Evolutionary conservation across 2,329 filamentous ascomycete genomes (phyloP).

Genomic region (Blastomyces gilchristii): DNA sequence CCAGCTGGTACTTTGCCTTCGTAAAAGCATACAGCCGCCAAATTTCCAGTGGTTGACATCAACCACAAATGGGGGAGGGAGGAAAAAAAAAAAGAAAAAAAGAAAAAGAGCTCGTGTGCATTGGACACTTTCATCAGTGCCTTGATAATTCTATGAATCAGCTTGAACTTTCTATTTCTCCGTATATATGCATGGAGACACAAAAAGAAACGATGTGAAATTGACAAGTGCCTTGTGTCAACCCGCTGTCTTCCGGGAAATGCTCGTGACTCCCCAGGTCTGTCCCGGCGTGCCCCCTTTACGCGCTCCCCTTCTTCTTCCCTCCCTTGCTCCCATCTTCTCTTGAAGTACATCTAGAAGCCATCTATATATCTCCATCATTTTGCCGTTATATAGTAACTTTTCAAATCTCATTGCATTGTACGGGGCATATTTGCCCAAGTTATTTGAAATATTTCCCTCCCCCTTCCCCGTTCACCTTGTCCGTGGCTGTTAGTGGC

Average conservation of each 20-base stretch:
- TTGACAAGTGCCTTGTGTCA: neutral
- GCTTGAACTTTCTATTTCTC: neutral
- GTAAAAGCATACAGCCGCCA: neutral
- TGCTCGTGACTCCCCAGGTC: conserved; percentile 7
- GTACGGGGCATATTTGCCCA: neutral
- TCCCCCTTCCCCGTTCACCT: neutral
- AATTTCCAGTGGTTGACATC: neutral
- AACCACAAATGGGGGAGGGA: neutral
- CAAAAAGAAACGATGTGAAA: neutral
- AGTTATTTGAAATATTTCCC: neutral
- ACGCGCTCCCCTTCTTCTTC: no score
- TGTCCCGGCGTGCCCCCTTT: neutral
- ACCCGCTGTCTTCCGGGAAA: conserved; percentile 9
- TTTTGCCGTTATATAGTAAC: neutral
- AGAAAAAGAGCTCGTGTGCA: neutral
- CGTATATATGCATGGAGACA: neutral
- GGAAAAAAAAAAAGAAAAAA: neutral
- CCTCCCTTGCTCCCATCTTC: neutral
- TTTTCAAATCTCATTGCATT: neutral
- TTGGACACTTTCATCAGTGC: neutral
- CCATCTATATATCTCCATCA: neutral
- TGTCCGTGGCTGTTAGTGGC: neutral
- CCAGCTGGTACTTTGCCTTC: neutral
- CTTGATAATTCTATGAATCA: neutral
- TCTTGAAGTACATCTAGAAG: neutral